Evolutionary conservation across 2,329 filamentous ascomycete species (phyloP).

Genomic region (Arthrobotrys conoides): DNA sequence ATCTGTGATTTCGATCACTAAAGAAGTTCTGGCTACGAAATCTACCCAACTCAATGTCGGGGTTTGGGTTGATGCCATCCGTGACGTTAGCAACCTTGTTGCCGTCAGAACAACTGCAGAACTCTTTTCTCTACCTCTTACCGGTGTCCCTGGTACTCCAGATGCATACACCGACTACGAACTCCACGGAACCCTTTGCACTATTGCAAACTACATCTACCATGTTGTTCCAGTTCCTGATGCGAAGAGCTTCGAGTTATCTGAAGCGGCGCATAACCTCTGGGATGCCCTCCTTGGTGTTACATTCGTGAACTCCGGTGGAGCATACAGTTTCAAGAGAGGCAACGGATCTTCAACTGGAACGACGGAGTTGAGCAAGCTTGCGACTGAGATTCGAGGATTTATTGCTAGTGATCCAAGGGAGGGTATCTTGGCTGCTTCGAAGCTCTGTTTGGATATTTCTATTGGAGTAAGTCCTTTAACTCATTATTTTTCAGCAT

Average conservation of each 20-base stretch:
- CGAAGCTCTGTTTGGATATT: conserved; percentile 53
- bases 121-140: conserved; percentile 73
- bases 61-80: conserved; percentile 76
- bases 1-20: conserved; percentile 77
- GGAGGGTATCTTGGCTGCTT: conserved; percentile 45
- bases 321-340: conserved; percentile 35
- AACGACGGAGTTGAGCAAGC: conserved; percentile 33
- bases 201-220: conserved; percentile 52
- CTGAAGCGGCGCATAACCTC: conserved; percentile 51
- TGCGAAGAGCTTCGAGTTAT: conserved; percentile 53
- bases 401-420: conserved; percentile 34
- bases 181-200: conserved; percentile 48
- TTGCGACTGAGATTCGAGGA: conserved; percentile 38
- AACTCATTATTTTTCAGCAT: too few relatives aligned
- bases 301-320: conserved; percentile 21
- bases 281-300: conserved; percentile 52
- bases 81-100: conserved; percentile 72
- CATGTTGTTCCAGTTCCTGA: conserved; percentile 45
- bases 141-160: conserved; percentile 64
- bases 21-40: conserved; percentile 76
- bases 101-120: conserved; percentile 72
- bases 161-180: conserved; percentile 58
- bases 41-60: conserved; percentile 74
- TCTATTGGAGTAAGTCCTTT: conserved; percentile 42
- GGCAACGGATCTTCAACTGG: conserved; percentile 18